Evolutionary conservation across 331 rosid species (phyloP), one percentile per base, ranked within the genome.

Genomic region (Pyracantha coccinea): DNA sequence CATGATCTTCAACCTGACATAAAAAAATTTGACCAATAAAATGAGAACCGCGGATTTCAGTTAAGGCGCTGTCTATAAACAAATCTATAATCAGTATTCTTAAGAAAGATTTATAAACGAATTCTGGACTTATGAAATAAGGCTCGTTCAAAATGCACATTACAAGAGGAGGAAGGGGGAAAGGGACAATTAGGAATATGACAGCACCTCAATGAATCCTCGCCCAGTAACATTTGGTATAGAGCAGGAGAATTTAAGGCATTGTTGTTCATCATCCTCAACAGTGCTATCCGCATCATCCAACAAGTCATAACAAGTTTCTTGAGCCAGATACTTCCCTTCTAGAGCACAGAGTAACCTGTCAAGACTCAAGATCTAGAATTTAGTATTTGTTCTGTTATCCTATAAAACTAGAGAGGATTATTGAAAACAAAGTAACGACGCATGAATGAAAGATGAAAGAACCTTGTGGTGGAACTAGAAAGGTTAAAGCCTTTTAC

Each of bases 281-380:
- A 23, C 68, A 60, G 78, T 50, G 75, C 82, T 64, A 66, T 85
- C 87, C 21, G 70, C 78, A 52, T 72, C 62, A 69, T 87, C 89
- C 80, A 81, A 84, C 84, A 85, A 81, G 69, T 87, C 92, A 70
- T 79, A 53, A 81, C 87, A 83, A 78, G 73, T 77, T 72, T 85
- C 88, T 69, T 86, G 93, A 54, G 77, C 81, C 71, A 94, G 84
- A 87, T 94, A 92, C 81, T 85, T 81, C 82, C 99, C 99, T 81
- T 94, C 99, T 68, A 90, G 85, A 4, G 97, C 92, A 74, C 97
- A 92, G 7, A 86, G 92, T 79, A 94, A 80, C 96, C 99, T 94
- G 91, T 69, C 61, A 75, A 16, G 59, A 29, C 19, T 27, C 70
- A 16, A 3, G 10, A 41, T 16, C 53, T 33, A 61, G 54, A 24